Base-by-base conservation (phyloP, 1,139 yeast species). In the Saccharomyces hybrid region DNA sequence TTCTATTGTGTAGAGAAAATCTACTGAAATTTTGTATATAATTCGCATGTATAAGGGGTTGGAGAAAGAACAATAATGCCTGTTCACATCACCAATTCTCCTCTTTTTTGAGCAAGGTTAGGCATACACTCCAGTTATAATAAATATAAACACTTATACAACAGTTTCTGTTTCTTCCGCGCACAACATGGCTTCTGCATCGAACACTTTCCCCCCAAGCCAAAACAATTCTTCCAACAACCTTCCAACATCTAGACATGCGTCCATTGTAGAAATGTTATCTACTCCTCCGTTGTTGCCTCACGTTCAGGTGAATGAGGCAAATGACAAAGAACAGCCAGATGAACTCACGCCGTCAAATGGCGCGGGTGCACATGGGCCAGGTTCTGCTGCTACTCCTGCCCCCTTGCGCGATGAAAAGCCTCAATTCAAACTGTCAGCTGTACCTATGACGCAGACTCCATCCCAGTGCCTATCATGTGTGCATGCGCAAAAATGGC, bases 211-310 rank as follows among this genome's bases (percentile, higher is more conserved):
- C 44, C 44, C 44, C 5, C 44, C 44, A 38, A 38, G 44, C n/a
- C 44, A 38, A 13, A 38, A n/a, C 44, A 38, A 20, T 38, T 38
- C 44, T 13, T 38, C 44, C n/a, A 20, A 20, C 11, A 38, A 38
- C 44, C 44, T 38, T 8, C 44, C 44, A 7, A 41, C 55, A 16
- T 54, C 67, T 4, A 75, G 90, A 58, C 86, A 83, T 61, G 79
- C 87, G 0, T 86, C 95, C n/a, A 86, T 88, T 56, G 96, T 86
- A 47, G 96, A 88, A 67, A 70, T 88, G 71, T 75, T 88, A 50
- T 82, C 89, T n/a, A 82, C 93, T 6, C 96, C 96, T 1, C 96
- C 96, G 5, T 88, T 89, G 32, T 52, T 65, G 41, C 62, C 67
- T n/a, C 62, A 57, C 25, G 50, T 56, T 16, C 47, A 48, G 13